Evolutionary conservation across 371 early-diverging fungal genomes (phyloP).

Genomic region (Lichtheimia ornata): DNA sequence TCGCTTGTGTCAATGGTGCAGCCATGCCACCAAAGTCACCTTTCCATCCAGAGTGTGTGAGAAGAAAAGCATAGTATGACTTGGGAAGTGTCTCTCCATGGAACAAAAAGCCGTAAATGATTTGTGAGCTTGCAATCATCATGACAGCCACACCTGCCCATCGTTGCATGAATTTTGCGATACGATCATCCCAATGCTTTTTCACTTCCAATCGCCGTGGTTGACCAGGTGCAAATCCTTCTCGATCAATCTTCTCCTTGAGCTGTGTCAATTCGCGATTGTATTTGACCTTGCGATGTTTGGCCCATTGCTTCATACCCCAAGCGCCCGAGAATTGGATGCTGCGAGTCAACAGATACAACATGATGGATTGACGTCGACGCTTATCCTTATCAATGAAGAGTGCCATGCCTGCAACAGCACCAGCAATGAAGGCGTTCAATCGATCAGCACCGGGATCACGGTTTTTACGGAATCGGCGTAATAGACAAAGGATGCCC

Average conservation of each 20-base stretch:
- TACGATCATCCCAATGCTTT: slow-evolving; percentile 51
- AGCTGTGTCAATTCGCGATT: slow-evolving; percentile 1
- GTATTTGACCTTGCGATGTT: slow-evolving; percentile 31
- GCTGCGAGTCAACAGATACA: slow-evolving; percentile 79
- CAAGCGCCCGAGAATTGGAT: slow-evolving; percentile 73
- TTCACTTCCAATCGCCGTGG: slow-evolving; percentile 16
- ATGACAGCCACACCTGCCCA: slow-evolving; percentile 65
- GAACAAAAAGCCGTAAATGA: slow-evolving; percentile 64
- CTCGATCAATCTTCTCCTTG: slow-evolving; percentile 24
- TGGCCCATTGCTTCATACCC: slow-evolving; percentile 66
- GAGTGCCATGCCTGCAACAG: slow-evolving; percentile 72
- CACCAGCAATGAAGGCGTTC: slow-evolving; percentile 80
- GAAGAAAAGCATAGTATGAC: slow-evolving; percentile 67
- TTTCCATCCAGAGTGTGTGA: slow-evolving; percentile 66
- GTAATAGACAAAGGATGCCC: slow-evolving; percentile 71
- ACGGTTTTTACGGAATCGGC: slow-evolving; percentile 37
- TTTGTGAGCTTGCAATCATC: slow-evolving; percentile 68
- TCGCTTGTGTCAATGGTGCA: slow-evolving; percentile 42
- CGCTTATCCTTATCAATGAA: slow-evolving; percentile 69
- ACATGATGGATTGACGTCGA: slow-evolving; percentile 75
- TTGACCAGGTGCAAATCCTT: slow-evolving; percentile 26
- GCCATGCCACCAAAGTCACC: slow-evolving; percentile 59
- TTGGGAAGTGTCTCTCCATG: slow-evolving; percentile 63
- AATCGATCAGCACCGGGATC: slow-evolving; percentile 56
- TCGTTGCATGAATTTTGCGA: slow-evolving; percentile 52